Evolutionary conservation across 768 basidiomycete genomes (phyloP).

Genomic region (Russula griseocarnosa): DNA sequence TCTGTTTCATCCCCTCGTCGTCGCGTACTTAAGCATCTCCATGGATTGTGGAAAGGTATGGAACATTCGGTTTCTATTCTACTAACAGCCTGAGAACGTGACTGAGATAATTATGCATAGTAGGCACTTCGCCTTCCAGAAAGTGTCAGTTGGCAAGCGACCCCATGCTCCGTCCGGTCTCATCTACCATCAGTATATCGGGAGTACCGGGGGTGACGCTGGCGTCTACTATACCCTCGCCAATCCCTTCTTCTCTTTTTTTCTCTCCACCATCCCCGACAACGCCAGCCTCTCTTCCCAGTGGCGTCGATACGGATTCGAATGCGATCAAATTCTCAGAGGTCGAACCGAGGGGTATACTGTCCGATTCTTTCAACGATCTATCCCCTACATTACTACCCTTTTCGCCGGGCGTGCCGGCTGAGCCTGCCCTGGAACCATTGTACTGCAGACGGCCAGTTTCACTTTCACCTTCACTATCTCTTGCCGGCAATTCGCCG

Average conservation of each 20-base stretch:
- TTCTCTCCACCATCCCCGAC: constrained; percentile 1
- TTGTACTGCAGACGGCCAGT: too few relatives aligned
- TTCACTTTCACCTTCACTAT: too few relatives aligned
- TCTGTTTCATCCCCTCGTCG: background rate
- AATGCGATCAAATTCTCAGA: constrained; percentile 3
- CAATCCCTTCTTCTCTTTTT: background rate
- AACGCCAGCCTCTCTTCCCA: background rate
- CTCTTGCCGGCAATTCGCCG: background rate
- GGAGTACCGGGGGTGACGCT: background rate
- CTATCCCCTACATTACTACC: background rate
- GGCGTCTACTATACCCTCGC: background rate
- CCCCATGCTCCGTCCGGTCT: background rate
- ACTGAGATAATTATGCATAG: background rate
- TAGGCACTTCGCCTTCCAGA: background rate
- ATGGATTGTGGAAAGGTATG: constrained; percentile 18
- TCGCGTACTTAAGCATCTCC: constrained; percentile 1
- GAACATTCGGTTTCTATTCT: background rate
- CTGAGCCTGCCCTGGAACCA: too few relatives aligned
- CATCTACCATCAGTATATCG: constrained; percentile 4
- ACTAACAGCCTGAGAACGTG: too few relatives aligned
- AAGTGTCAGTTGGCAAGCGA: constrained; percentile 10
- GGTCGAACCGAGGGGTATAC: background rate
- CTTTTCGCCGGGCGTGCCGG: background rate
- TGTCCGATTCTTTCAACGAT: background rate
- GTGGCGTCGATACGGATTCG: background rate